phyloP scores from a whole-genome alignment of 106 monocot genomes.

The Phalaenopsis aphrodite region DNA sequence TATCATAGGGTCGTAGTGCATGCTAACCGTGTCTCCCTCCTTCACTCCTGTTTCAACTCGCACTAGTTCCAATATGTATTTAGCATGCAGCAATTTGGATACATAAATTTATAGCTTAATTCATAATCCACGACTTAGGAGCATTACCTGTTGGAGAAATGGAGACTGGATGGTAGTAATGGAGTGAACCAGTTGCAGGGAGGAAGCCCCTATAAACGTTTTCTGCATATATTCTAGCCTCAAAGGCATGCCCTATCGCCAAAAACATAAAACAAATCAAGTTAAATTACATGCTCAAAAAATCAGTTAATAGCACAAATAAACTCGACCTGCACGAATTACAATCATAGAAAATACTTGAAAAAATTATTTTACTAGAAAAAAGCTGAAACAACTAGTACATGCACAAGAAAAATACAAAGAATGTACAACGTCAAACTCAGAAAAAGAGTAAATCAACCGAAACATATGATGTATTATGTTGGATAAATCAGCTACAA shows the following conservation, averaged over 20 bases:
- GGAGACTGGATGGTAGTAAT: slow-evolving; percentile 65
- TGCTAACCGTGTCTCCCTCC: slow-evolving; percentile 79
- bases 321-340: neutral
- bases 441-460: neutral
- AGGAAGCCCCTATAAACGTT: slow-evolving; percentile 95
- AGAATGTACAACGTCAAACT: neutral
- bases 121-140: neutral
- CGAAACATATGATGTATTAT: neutral
- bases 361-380: neutral
- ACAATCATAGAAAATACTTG: neutral
- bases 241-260: slow-evolving; percentile 84
- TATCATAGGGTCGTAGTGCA: slow-evolving; percentile 99
- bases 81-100: slow-evolving; percentile 6
- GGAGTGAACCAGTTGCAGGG: slow-evolving; percentile 85
- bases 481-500: neutral
- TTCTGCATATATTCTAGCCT: slow-evolving; percentile 99
- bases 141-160: slow-evolving; percentile 57
- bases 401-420: neutral
- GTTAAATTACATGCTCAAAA: neutral
- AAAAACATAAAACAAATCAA: neutral
- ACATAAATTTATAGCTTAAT: slow-evolving; percentile 6
- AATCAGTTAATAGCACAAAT: neutral
- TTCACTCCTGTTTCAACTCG: slow-evolving; percentile 95
- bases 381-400: neutral
- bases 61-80: slow-evolving; percentile 32